Evolutionary conservation across 2,329 filamentous ascomycete genomes (phyloP).

Genomic region (Diaporthe batatas): DNA sequence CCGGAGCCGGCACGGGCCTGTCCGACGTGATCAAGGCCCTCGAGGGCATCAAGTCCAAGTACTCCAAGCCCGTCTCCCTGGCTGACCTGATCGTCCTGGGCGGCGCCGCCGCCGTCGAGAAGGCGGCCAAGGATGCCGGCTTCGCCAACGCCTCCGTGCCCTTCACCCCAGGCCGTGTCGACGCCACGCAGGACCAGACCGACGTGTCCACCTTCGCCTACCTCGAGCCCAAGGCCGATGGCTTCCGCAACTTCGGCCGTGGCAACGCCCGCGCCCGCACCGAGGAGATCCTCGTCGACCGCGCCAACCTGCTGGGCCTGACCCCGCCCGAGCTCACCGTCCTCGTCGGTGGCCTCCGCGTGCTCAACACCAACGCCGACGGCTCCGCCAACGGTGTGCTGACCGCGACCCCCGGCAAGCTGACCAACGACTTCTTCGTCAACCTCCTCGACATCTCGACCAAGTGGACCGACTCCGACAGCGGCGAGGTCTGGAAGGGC

Average conservation of each 20-base stretch:
- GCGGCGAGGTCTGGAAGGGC: conserved; percentile 38
- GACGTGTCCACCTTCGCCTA: conserved; percentile 71
- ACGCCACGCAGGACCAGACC: conserved; percentile 78
- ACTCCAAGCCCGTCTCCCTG: conserved; percentile 76
- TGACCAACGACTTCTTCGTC: conserved; percentile 83
- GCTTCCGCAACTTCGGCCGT: conserved; percentile 81
- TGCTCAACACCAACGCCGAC: conserved; percentile 76
- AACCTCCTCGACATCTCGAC: conserved; percentile 77
- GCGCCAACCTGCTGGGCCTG: conserved; percentile 75
- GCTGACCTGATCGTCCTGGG: conserved; percentile 80
- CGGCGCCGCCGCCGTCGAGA: conserved; percentile 76
- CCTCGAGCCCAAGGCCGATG: conserved; percentile 75
- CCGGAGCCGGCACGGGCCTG: conserved; percentile 76
- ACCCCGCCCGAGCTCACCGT: conserved; percentile 76
- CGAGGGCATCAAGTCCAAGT: conserved; percentile 30
- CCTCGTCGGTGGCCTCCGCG: conserved; percentile 77
- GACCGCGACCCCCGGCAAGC: conserved; percentile 72
- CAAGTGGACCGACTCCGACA: conserved; percentile 60
- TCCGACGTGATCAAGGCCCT: conserved; percentile 69
- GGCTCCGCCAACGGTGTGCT: conserved; percentile 74
- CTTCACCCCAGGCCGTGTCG: conserved; percentile 77
- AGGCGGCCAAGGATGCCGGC: conserved; percentile 63
- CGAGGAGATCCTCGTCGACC: conserved; percentile 78
- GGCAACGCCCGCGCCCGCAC: conserved; percentile 69
- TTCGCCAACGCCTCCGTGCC: conserved; percentile 66